Percentiles rank a stretch among this genome's conserved stretches.
These are phyloP conservation scores for Malus sylvestris DNA, from an alignment of 306 rosid genomes.

Conservation along the genomic window DNA sequence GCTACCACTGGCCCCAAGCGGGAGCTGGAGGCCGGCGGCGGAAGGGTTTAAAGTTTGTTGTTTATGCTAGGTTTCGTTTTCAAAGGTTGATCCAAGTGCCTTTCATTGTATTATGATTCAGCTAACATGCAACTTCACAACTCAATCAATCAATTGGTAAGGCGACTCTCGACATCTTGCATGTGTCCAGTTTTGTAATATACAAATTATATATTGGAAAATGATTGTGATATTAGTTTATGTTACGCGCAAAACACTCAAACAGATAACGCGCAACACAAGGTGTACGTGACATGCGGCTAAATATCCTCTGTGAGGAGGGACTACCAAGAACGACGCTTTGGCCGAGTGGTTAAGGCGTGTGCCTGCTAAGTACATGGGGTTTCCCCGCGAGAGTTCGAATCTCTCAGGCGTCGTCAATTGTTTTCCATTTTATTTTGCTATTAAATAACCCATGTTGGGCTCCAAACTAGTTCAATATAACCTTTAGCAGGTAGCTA, in stretches of 20 bases:
- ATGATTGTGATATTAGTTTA: neutral
- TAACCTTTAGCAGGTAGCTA: too few species aligned
- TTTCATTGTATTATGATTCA: too few species aligned
- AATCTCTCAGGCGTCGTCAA: conserved; percentile 18
- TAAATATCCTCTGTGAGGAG: accelerated
- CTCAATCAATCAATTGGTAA: neutral
- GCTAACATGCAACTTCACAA: neutral
- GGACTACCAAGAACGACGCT: neutral
- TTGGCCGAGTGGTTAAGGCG: conserved; percentile 37
- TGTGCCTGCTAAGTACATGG: conserved; percentile 32
- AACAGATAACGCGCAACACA: neutral
- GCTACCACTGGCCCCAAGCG: too few species aligned
- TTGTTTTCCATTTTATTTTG: neutral
- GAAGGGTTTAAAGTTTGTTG: too few species aligned
- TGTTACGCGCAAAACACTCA: neutral
- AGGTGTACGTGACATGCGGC: neutral
- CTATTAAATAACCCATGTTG: neutral
- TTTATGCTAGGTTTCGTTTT: too few species aligned
- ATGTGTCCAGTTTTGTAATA: neutral
- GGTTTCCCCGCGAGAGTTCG: conserved; percentile 2
- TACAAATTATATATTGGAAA: neutral
- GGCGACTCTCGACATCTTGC: neutral
- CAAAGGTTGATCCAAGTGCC: too few species aligned
- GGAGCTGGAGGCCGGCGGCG: too few species aligned
- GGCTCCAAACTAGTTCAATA: neutral